These are phyloP conservation scores for Dipodascopsis tothii DNA, from an alignment of 805 yeast species.

Conservation along the genomic window DNA sequence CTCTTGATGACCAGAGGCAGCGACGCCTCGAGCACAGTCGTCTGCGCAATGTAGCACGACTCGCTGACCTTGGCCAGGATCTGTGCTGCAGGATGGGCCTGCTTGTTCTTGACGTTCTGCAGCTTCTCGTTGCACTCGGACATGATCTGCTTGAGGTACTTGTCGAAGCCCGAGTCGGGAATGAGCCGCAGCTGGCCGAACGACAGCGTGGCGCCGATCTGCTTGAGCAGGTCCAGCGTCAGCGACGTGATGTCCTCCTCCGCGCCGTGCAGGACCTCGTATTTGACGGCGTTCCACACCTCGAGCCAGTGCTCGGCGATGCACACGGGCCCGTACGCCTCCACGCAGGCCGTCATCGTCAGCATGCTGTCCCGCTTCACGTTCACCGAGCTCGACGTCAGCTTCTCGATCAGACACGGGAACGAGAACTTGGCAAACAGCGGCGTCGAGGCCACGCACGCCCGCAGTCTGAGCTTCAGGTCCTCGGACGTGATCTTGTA, in stretches of 20 bases:
- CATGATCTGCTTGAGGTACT: constrained; percentile 34
- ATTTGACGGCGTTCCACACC: constrained; percentile 82
- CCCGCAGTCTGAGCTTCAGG: constrained; percentile 48
- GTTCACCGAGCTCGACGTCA: constrained; percentile 63
- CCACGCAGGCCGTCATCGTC: constrained; percentile 53
- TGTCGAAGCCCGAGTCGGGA: constrained; percentile 30
- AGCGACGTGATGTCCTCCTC: constrained; percentile 38
- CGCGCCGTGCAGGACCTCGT: constrained; percentile 80
- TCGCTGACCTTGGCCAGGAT: constrained; percentile 51
- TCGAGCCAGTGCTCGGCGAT: constrained; percentile 58
- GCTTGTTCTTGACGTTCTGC: constrained; percentile 43
- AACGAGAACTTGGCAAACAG: constrained; percentile 64
- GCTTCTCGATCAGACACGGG: constrained; percentile 70
- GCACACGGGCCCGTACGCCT: constrained; percentile 43
- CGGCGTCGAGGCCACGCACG: constrained; percentile 54
- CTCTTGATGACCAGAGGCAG: constrained; percentile 40
- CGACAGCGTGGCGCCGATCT: constrained; percentile 35
- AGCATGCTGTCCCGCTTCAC: constrained; percentile 65
- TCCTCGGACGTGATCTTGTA: constrained; percentile 71
- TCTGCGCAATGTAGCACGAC: constrained; percentile 41
- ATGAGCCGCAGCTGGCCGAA: constrained; percentile 29
- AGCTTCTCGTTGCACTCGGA: constrained; percentile 46
- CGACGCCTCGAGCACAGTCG: constrained; percentile 36
- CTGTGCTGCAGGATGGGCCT: constrained; percentile 54
- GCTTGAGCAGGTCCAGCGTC: constrained; percentile 40